Base-by-base conservation (phyloP, 257 asterid genomes). In the Catharanthus roseus region DNA sequence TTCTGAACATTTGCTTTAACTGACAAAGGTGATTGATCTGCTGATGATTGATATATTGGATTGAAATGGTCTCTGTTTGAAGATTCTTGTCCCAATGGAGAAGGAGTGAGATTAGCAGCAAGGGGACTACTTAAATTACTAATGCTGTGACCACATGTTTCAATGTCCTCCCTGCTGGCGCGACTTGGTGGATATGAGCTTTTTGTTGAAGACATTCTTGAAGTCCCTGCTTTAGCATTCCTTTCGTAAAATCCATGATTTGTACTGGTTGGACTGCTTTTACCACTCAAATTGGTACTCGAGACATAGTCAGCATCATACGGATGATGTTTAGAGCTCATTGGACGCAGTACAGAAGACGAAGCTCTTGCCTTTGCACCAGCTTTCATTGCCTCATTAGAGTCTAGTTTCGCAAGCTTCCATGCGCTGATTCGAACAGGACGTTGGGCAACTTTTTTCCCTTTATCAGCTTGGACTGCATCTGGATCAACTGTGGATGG, bases 401-500 rank as follows among this genome's bases (percentile, higher is more conserved):
- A 83, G 79, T 93, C 97, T 29, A 93, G 82, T 66, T 90, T 93
- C 0, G 97, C 96, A 23, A 93, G 98, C 81, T 88, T 93, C 98
- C 98, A 91, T 24, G 97, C 96, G 57, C 98, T 93, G 81, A 93
- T 89, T 74, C 85, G 79, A 77, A 93, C 79, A 4, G 95, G 96
- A 58, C 96, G 96, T 68, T 87, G 90, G 7, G 86, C n/a, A 21
- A 61, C 78, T 41, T 78, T 79, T 77, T 88, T 93, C 24, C 92
- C 96, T 82, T 83, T 86, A 18, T 86, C 96, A 0, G 83, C 23
- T 47, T 83, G 91, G 33, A 81, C 26, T 1, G 89, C 68, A 64
- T 93, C 98, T 1, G 98, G 98, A 79, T 93, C 97, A 11, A 93
- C 92, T 11, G 97, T 93, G 29, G 98, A 93, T 39, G 98, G 96